Percentiles rank a stretch among this genome's conserved stretches.
These are phyloP conservation scores for Penicillium manginii DNA, from an alignment of 495 filamentous ascomycete species.

Conservation along the genomic window DNA sequence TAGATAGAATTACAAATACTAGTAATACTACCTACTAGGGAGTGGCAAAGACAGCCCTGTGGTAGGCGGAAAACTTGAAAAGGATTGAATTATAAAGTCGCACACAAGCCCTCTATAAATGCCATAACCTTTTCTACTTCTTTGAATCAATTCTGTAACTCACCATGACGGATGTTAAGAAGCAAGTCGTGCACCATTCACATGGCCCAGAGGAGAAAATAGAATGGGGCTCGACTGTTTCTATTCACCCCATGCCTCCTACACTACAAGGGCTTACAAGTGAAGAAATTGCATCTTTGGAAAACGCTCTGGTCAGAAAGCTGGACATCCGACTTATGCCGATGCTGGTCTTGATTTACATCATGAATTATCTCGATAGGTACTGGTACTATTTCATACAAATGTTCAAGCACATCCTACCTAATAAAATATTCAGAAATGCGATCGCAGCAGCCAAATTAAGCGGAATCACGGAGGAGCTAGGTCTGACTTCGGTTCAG, in stretches of 20 bases:
- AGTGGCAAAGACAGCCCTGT: no score
- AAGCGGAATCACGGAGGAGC: constrained; percentile 38
- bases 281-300: neutral
- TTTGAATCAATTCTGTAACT: neutral
- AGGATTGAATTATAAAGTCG: no score
- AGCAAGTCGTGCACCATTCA: neutral
- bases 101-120: no score
- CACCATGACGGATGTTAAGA: neutral
- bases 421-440: constrained; percentile 23
- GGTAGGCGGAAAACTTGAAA: no score
- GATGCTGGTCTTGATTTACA: constrained; percentile 29
- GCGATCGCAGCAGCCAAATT: constrained; percentile 45
- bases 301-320: neutral
- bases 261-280: neutral
- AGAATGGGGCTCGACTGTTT: neutral
- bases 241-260: neutral
- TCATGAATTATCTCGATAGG: constrained; percentile 49
- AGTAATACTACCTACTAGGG: neutral
- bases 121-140: no score
- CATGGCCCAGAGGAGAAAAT: neutral
- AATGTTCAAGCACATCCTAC: no score
- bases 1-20: neutral
- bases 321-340: neutral
- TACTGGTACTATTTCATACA: no score
- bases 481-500: constrained; percentile 30